Evolutionary conservation across 495 filamentous ascomycete species (phyloP), one percentile per base, ranked within the genome.

Genomic region (Penicillium paradoxum): DNA sequence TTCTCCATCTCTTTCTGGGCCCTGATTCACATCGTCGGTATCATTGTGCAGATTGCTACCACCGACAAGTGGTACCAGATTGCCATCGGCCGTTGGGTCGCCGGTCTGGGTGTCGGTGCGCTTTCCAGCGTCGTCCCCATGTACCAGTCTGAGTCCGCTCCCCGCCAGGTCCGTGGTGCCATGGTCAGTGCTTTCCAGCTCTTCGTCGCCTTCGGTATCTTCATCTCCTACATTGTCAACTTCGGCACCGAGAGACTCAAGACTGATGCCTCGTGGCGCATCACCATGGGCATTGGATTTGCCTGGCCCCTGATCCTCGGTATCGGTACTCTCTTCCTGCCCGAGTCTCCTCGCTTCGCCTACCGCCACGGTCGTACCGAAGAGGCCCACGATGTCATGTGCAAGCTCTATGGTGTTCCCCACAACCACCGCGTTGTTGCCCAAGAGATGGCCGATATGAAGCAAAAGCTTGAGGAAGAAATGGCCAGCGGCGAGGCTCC

Each of bases 191-290:
- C 79, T 37, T 93, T 95, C 75, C 89, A 95, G 73, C 80, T 95
- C 19, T 90, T 93, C 73, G 88, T 93, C 66, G 90, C 90, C 25
- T 77, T 90, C 51, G 89, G 89, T 57, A 93, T 92, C 70, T 89
- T 90, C 72, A 80, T 83, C 40, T 86, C 88, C 54, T 83, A 89
- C 68, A 83, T 87, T 69, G 78, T 92, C 77, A 91, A 93, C 70
- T 93, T 76, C 65, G 89, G 87, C 33, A 91, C 89, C 21, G 72
- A 81, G 51, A 62, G 51, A 13, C 68, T 70, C 45, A 59, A 80
- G 22, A 70, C 70, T 37, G 81, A 82, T 34, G 79, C 77, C 27
- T 83, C 85, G 14, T 95, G 89, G 87, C 77, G 86, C 48, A 88
- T 95, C 52, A 83, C 88, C 53, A 91, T 87, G 79, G 89, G 86